phyloP scores from a whole-genome alignment of 108 stramenopile genomes.

The Pseudonitzschia pungens region DNA sequence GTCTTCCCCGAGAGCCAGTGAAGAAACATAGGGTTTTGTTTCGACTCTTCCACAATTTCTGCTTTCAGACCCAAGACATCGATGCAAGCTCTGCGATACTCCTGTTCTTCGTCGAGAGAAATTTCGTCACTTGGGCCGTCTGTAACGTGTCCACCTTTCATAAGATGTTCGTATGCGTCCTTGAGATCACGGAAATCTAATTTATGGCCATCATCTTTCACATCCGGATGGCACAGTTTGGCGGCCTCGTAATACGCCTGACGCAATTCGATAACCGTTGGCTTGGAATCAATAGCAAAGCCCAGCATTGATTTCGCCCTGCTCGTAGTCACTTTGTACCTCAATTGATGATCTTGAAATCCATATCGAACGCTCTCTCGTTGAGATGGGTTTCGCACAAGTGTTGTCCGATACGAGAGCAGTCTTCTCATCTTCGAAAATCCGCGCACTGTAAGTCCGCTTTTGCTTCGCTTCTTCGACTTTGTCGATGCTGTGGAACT shows the following conservation, averaged over 20 bases:
- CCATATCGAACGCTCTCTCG: neutral
- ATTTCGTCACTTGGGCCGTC: conserved; percentile 21
- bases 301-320: conserved; percentile 51
- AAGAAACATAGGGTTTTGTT: conserved; percentile 76
- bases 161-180: conserved; percentile 70
- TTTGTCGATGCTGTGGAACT: no score
- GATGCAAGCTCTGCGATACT: conserved; percentile 64
- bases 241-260: conserved; percentile 73
- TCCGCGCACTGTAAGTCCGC: no score
- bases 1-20: conserved; percentile 76
- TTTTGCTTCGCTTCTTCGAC: no score
- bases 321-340: conserved; percentile 34
- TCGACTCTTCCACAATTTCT: conserved; percentile 85
- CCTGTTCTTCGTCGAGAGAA: conserved; percentile 56
- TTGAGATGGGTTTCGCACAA: no score
- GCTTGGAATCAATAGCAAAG: conserved; percentile 29
- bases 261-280: conserved; percentile 54
- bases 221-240: conserved; percentile 74
- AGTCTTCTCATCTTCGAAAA: no score
- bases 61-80: conserved; percentile 62
- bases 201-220: conserved; percentile 24
- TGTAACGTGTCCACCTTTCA: conserved; percentile 15
- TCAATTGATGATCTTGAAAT: neutral
- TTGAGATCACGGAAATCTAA: conserved; percentile 59
- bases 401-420: no score